phyloP scores from a whole-genome alignment of 768 basidiomycete species.

The Rhizopogon vinicolor region DNA sequence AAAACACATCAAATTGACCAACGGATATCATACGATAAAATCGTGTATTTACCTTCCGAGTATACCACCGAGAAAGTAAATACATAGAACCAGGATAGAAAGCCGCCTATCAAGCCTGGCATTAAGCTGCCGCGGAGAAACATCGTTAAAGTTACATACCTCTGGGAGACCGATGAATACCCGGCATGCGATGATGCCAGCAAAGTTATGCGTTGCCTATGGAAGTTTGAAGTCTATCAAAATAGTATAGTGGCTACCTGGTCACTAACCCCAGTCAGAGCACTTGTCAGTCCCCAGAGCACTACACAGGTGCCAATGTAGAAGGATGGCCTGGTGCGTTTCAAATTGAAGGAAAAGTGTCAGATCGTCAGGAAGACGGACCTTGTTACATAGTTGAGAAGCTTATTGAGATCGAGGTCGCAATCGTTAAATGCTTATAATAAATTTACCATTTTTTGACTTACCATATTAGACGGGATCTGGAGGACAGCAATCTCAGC shows the following conservation, averaged over 20 bases:
- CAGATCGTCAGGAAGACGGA: conserved; percentile 11
- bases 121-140: neutral
- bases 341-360: neutral
- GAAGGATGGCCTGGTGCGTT: conserved; percentile 44
- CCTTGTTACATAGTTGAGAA: conserved; percentile 52
- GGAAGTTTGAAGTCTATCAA: neutral
- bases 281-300: conserved; percentile 60
- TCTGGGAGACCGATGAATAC: conserved; percentile 64
- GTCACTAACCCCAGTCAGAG: conserved; percentile 50
- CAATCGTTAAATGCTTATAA: neutral
- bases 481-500: neutral
- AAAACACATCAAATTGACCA: neutral
- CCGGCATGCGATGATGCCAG: conserved; percentile 53
- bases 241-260: neutral
- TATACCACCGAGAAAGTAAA: conserved; percentile 24
- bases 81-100: conserved; percentile 58
- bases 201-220: conserved; percentile 51
- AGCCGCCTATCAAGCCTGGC: conserved; percentile 34
- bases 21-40: neutral
- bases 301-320: conserved; percentile 60
- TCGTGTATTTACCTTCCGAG: conserved; percentile 10
- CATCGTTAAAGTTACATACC: conserved; percentile 18
- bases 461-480: conserved; percentile 56
- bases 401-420: conserved; percentile 24
- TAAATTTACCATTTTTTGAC: conserved; percentile 3